Conservation (phyloP, 2,329 filamentous ascomycete species). For the Cladorrhinum sp. region DNA sequence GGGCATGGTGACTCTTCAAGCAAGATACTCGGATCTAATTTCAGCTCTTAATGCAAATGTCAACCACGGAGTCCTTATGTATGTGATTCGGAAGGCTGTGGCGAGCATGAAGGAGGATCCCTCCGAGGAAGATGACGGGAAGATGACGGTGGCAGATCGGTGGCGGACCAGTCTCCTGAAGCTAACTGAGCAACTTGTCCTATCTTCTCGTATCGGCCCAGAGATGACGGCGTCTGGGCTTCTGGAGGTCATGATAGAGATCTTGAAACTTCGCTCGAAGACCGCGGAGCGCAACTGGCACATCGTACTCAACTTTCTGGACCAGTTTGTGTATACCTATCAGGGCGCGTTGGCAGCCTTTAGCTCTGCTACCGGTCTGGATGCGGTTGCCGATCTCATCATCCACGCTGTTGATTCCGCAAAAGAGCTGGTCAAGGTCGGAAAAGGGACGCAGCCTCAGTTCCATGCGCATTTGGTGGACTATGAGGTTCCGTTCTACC, state of each 20-base stretch:
- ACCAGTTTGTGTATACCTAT: slow-evolving; percentile 81
- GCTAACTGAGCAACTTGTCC: slow-evolving; percentile 78
- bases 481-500: slow-evolving; percentile 88
- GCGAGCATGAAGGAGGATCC: slow-evolving; percentile 66
- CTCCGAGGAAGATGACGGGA: slow-evolving; percentile 53
- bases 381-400: slow-evolving; percentile 84
- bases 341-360: slow-evolving; percentile 81
- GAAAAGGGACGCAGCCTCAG: slow-evolving; percentile 67
- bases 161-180: slow-evolving; percentile 90
- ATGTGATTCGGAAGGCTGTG: slow-evolving; percentile 86
- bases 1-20: slow-evolving; percentile 75
- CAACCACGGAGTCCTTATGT: slow-evolving; percentile 92
- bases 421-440: slow-evolving; percentile 61
- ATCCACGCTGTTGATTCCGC: slow-evolving; percentile 73
- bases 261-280: slow-evolving; percentile 75
- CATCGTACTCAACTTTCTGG: slow-evolving; percentile 81
- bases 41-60: slow-evolving; percentile 92
- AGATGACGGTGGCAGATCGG: slow-evolving; percentile 69
- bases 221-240: slow-evolving; percentile 87
- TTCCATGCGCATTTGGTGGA: slow-evolving; percentile 80
- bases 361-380: slow-evolving; percentile 77
- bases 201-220: slow-evolving; percentile 69
- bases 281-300: slow-evolving; percentile 82
- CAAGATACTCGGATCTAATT: slow-evolving; percentile 76
- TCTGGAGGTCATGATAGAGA: slow-evolving; percentile 85